Base-by-base conservation (phyloP, 2,329 filamentous ascomycete genomes). In the Hymenotorrendiella dingleyae region DNA sequence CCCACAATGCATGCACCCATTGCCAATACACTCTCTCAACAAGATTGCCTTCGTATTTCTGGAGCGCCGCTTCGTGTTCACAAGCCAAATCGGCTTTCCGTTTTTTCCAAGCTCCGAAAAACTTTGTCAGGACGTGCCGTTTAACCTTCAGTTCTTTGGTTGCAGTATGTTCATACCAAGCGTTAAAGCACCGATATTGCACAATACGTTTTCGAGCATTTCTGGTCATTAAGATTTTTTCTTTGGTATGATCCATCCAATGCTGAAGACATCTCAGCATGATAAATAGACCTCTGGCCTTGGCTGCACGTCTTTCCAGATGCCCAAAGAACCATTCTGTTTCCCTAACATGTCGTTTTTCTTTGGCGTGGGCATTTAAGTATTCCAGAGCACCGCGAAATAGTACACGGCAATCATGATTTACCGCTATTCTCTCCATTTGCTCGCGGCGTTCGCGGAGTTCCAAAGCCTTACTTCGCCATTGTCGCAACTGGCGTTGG, bases 141-240 rank as follows among this genome's bases (percentile, higher is more conserved):
- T 70, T 67, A 9, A 68, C 64, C 51, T 73, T 73, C 30, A 71
- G 55, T 42, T 62, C 59, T 36, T 57, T 61, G 11, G 54, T 53
- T 35, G 52, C 51, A 9, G 80, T 82, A 42, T 85, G 77, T 45
- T 78, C 72, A 20, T 75, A 71, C 84, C 84, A 88, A 6, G 78
- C 78, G 45, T 76, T 76, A 61, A 86, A 87, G 47, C 80, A 82
- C 42, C 77, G 76, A 10, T 76, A 78, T 42, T 82, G 72, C 41
- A 93, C 66, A 46, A 90, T 78, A 58, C 87, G 84, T 48, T 78
- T 71, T 48, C 84, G 74, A 16, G 85, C 86, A 30, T 79, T 71
- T 4, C 75, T 77, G 4, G 84, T 86, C 29, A 78, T 74, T 48
- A 79, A 73, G 12, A 80, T 68, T 55, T 86, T 78, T 11, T 85